Evolutionary conservation across 1,284 basidiomycete genomes (phyloP).

Genomic region (Rhodotorula glutinis): DNA sequence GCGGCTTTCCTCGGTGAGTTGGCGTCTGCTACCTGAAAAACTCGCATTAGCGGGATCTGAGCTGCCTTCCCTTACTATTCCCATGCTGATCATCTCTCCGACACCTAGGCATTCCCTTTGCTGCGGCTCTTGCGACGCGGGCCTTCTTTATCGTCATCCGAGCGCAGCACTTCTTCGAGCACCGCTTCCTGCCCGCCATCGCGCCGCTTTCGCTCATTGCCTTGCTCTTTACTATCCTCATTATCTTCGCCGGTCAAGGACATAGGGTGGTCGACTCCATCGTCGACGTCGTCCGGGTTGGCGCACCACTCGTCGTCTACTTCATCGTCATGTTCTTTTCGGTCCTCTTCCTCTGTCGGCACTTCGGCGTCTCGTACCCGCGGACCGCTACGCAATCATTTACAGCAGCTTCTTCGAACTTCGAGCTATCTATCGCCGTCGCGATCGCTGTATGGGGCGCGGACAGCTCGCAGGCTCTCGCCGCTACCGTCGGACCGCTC

Average conservation of each 20-base stretch:
- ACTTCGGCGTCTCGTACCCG: conserved; percentile 58
- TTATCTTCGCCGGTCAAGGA: conserved; percentile 49
- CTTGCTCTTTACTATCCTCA: conserved; percentile 65
- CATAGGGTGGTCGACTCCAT: conserved; percentile 63
- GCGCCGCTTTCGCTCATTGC: conserved; percentile 60
- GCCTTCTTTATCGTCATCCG: conserved; percentile 55
- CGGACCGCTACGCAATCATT: conserved; percentile 55
- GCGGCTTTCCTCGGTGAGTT: conserved; percentile 28
- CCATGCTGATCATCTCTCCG: background rate
- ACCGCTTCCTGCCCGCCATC: conserved; percentile 62
- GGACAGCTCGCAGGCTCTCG: conserved; percentile 68
- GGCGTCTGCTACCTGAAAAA: conserved; percentile 14
- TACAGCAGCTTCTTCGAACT: conserved; percentile 55
- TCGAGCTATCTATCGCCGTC: conserved; percentile 77
- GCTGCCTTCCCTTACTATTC: too few relatives aligned
- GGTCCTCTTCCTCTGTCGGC: conserved; percentile 60
- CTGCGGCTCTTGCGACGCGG: conserved; percentile 66
- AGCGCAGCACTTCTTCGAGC: conserved; percentile 55
- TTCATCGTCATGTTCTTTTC: conserved; percentile 59
- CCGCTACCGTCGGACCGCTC: conserved; percentile 55
- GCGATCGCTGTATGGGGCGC: conserved; percentile 73
- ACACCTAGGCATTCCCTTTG: conserved; percentile 59
- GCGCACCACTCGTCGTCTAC: conserved; percentile 65
- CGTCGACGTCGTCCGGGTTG: conserved; percentile 69
- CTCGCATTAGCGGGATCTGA: too few relatives aligned